Evolutionary conservation across 2,329 filamentous ascomycete genomes (phyloP).

Genomic region (Canariomyces notabilis): DNA sequence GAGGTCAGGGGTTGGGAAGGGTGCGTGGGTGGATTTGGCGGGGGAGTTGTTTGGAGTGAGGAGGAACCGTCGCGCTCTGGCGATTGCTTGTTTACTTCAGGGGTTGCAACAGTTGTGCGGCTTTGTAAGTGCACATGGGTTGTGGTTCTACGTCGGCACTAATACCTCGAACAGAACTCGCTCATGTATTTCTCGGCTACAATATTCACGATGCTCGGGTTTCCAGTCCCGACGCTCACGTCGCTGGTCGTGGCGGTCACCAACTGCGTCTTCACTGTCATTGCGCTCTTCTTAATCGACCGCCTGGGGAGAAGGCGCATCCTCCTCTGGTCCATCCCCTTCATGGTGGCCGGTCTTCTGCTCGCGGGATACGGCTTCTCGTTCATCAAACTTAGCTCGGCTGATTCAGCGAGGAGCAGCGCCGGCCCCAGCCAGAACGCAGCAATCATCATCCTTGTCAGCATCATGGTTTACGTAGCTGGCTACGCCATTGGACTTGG

Average conservation of each 20-base stretch:
- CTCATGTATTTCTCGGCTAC: constrained; percentile 90
- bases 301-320: constrained; percentile 73
- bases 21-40: constrained; percentile 42
- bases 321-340: constrained; percentile 74
- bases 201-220: constrained; percentile 73
- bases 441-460: constrained; percentile 59
- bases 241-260: constrained; percentile 74
- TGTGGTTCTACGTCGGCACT: not conserved
- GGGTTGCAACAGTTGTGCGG: constrained; percentile 84
- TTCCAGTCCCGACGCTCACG: constrained; percentile 71
- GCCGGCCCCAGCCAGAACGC: constrained; percentile 29
- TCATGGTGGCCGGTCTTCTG: constrained; percentile 72
- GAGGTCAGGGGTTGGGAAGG: constrained; percentile 30
- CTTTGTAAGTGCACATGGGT: constrained; percentile 49
- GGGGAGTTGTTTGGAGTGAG: constrained; percentile 50
- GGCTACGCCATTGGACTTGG: constrained; percentile 83
- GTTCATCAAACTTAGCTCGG: constrained; percentile 47
- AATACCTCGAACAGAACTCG: constrained; percentile 55
- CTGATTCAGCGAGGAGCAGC: constrained; percentile 16
- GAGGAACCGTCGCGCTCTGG: constrained; percentile 68
- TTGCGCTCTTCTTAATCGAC: constrained; percentile 73
- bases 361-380: constrained; percentile 69
- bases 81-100: constrained; percentile 82
- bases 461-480: constrained; percentile 79
- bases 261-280: constrained; percentile 74